Conservation (phyloP, 2,329 filamentous ascomycete species). For the Calonectria pseudoturangicola region DNA sequence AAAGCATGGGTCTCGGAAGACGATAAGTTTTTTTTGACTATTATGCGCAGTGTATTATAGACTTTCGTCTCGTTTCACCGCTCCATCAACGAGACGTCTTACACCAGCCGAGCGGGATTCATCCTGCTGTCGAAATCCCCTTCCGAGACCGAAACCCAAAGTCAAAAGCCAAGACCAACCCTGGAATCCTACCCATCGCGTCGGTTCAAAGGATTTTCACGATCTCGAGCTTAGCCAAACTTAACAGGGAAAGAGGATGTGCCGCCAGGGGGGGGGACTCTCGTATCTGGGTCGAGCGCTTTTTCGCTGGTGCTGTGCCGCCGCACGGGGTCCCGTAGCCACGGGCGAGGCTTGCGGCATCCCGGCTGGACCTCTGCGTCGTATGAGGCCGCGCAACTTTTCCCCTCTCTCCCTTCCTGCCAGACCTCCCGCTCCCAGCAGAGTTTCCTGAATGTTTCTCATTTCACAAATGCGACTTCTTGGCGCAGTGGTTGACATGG, state of each 20-base stretch:
- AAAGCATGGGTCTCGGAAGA: not conserved
- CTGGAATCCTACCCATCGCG: constrained; percentile 37
- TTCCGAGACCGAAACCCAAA: not conserved
- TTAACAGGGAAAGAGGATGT: constrained; percentile 42
- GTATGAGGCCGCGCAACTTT: constrained; percentile 50
- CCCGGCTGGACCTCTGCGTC: constrained; percentile 27
- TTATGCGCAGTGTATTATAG: not conserved
- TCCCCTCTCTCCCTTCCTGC: constrained; percentile 24
- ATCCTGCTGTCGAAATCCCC: constrained; percentile 24
- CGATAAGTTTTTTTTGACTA: not conserved
- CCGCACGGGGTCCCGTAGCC: constrained; percentile 37
- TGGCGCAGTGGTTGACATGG: constrained; percentile 17
- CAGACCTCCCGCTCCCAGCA: not conserved
- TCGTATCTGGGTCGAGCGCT: constrained; percentile 31
- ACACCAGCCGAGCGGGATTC: not conserved
- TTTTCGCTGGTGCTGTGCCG: constrained; percentile 6
- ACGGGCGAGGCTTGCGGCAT: constrained; percentile 1
- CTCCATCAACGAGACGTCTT: not conserved
- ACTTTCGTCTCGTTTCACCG: not conserved
- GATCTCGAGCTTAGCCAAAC: constrained; percentile 27
- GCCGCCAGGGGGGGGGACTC: not conserved
- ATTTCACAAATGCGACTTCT: constrained; percentile 20
- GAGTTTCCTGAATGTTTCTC: constrained; percentile 35
- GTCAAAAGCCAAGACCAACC: not conserved
- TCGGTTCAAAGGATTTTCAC: constrained; percentile 40